Evolutionary conservation across 352 stramenopile genomes (phyloP).

Genomic region (Phytophthora kernoviae): DNA sequence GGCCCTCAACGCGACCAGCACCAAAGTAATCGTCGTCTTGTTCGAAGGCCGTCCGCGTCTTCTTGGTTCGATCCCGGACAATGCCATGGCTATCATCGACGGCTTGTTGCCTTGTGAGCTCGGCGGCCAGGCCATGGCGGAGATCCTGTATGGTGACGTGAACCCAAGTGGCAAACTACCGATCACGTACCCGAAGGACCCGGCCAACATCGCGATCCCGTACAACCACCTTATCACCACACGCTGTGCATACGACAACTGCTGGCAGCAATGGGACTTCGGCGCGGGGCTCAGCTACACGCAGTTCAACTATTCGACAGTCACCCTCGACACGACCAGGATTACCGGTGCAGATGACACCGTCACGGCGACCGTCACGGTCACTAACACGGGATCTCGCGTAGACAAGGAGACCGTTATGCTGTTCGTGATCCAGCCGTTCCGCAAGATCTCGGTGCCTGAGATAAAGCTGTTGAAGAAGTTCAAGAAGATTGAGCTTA

Average conservation of each 20-base stretch:
- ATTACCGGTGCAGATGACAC: conserved; percentile 28
- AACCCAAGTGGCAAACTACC: conserved; percentile 83
- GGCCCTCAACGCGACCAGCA: conserved; percentile 52
- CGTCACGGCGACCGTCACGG: conserved; percentile 52
- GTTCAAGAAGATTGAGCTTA: conserved; percentile 79
- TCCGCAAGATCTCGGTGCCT: conserved; percentile 61
- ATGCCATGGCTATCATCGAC: conserved; percentile 72
- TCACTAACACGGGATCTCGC: conserved; percentile 64
- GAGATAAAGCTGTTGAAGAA: conserved; percentile 84
- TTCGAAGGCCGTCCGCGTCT: conserved; percentile 77
- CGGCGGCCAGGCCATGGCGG: conserved; percentile 79
- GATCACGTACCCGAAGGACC: conserved; percentile 80
- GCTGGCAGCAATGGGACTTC: conserved; percentile 70
- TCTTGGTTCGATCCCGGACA: conserved; percentile 52
- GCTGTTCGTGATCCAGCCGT: conserved; percentile 76
- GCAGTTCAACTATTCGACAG: conserved; percentile 55
- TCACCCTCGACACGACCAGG: conserved; percentile 45
- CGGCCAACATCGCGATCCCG: conserved; percentile 55
- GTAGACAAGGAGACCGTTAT: conserved; percentile 80
- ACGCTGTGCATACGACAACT: conserved; percentile 50
- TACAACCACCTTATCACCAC: conserved; percentile 73
- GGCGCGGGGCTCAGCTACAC: conserved; percentile 76
- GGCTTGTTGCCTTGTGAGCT: conserved; percentile 73
- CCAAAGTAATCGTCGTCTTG: conserved; percentile 78
- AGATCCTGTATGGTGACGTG: conserved; percentile 77